Percentiles rank a stretch among this genome's conserved stretches.
Evolutionary conservation across 441 rosid genomes (phyloP).

Genomic region (Gossypium davidsonii): DNA sequence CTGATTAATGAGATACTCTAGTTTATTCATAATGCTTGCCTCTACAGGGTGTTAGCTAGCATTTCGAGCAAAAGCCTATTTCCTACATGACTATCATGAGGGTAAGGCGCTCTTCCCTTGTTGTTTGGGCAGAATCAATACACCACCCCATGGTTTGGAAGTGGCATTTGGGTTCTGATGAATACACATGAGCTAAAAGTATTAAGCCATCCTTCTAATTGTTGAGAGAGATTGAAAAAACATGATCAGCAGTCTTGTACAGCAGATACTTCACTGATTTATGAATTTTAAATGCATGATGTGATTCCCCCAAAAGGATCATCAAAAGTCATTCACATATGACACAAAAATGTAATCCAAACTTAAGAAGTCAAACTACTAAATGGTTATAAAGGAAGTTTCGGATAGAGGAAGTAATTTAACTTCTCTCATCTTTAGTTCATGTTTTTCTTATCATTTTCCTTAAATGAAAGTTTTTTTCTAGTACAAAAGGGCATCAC

Average conservation of each 20-base stretch:
- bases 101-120: neutral
- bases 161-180: neutral
- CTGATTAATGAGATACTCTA: neutral
- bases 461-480: neutral
- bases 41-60: neutral
- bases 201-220: neutral
- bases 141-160: neutral
- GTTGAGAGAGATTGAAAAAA: neutral
- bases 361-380: neutral
- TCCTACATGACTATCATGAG: too few species aligned
- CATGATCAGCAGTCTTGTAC: neutral
- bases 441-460: neutral
- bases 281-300: too few species aligned
- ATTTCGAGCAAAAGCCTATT: too few species aligned
- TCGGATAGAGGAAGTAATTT: neutral
- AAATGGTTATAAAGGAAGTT: neutral
- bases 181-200: neutral
- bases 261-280: neutral
- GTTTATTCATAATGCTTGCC: neutral
- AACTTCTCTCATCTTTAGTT: neutral
- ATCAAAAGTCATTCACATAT: neutral
- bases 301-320: neutral
- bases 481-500: neutral
- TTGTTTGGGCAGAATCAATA: neutral
- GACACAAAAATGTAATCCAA: neutral